Base-by-base conservation (phyloP, 2,329 filamentous ascomycete species). In the Trichoderma citrinoviride region DNA sequence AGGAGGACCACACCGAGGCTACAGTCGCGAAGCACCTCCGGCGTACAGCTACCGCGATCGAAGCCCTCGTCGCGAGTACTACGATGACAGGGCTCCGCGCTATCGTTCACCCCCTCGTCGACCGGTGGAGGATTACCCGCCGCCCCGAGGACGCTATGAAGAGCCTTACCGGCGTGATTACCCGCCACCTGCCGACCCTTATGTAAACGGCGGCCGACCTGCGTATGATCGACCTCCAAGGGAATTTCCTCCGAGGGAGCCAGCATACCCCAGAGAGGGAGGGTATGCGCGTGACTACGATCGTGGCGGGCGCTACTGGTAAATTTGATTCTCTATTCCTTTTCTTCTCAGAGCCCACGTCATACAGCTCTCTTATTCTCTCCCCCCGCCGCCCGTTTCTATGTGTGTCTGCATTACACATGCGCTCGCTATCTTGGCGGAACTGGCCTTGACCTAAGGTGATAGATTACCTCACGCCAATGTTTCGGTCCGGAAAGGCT, bases 31-130 rank as follows among this genome's bases (percentile, higher is more conserved):
- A 17, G 84, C 83, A 70, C 61, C 21, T 33, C 86, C 84, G 56
- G 88, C 84, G 53, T 88, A 90, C 67, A 88, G 90, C 69, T 97
- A 97, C 78, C 93, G 94, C 75, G 92, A 96, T 74, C 89, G 93
- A 72, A 94, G 92, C 73, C 90, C 90, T 65, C 89, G 90, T 66
- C 89, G 92, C 70, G 90, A 94, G 67, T 96, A 97, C 79, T 96
- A 97, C 78, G 89, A 92, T 53, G 91, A 94, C 68, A 87, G 90
- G 74, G 87, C 90, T 71, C 86, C 90, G 71, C 86, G 89, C 56
- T 93, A 93, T 73, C 89, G 92, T 65, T 92, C 91, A 64, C 92
- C 92, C 67, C 90, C 90, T 50, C 89, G 90, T 69, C 89, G 90
- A 23, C 88, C 90, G 50, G 82, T 90, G 68, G 90, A 93, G 67